A percentile compares a stretch with the other conserved stretches of the same genome.
Conservation (phyloP, 1,284 basidiomycete species). For the Malassezia obtusa region DNA sequence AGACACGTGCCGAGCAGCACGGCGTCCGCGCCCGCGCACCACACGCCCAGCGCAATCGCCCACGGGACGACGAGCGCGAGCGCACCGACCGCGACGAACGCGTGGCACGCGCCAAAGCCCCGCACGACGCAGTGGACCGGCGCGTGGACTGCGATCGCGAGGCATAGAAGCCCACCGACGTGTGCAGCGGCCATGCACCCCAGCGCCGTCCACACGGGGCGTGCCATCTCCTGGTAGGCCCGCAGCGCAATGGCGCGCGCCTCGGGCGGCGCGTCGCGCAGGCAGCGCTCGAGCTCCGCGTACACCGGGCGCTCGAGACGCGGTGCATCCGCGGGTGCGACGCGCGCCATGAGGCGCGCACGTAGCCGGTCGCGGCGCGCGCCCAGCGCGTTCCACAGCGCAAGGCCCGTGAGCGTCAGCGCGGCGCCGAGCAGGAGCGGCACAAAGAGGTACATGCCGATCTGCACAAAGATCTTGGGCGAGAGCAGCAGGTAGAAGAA, state of each 20-base stretch:
- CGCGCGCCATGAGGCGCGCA: not conserved
- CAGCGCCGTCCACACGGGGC: conserved; percentile 6
- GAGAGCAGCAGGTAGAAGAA: conserved; percentile 43
- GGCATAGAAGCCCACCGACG: not conserved
- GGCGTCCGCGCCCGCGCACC: not conserved
- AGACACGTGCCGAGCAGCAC: conserved; percentile 23
- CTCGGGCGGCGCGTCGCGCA: not conserved
- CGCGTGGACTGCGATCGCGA: conserved; percentile 1
- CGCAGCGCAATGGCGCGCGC: not conserved
- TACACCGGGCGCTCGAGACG: conserved; percentile 5
- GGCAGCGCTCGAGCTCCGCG: not conserved
- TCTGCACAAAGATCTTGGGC: conserved; percentile 31
- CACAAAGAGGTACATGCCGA: conserved; percentile 30
- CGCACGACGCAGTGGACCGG: not conserved
- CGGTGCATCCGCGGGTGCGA: not conserved
- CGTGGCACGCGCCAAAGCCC: not conserved
- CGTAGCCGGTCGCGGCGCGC: conserved; percentile 5
- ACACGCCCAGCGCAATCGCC: not conserved
- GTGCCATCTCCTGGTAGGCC: not conserved
- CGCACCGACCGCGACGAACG: not conserved
- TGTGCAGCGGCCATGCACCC: not conserved
- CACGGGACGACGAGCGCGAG: not conserved
- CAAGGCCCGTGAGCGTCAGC: conserved; percentile 31
- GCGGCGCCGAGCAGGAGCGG: conserved; percentile 33
- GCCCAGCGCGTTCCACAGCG: conserved; percentile 8